Evolutionary conservation across 1,284 basidiomycete species (phyloP).

Genomic region (Termitomyces sp.): DNA sequence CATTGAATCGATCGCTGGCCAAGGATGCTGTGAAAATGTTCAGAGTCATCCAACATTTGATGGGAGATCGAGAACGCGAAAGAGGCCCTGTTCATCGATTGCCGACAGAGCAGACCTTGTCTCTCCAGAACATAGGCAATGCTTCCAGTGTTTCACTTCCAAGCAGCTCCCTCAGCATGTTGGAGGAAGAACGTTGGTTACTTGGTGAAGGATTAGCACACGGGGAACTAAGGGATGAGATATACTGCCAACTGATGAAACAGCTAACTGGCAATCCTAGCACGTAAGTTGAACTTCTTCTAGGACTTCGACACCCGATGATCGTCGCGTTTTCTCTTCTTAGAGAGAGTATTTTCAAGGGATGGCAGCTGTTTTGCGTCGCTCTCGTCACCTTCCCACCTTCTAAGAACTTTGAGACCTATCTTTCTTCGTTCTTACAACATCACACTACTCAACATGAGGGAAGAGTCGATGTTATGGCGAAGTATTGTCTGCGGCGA

Average conservation of each 20-base stretch:
- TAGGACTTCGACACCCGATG: neutral
- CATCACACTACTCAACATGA: slow-evolving; percentile 61
- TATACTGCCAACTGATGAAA: slow-evolving; percentile 89
- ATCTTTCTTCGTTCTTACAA: slow-evolving; percentile 74
- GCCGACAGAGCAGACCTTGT: slow-evolving; percentile 33
- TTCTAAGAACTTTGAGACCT: slow-evolving; percentile 84
- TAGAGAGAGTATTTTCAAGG: slow-evolving; percentile 80
- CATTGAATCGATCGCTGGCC: slow-evolving; percentile 59
- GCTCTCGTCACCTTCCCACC: slow-evolving; percentile 85
- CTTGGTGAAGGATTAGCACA: slow-evolving; percentile 72
- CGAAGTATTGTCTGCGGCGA: slow-evolving; percentile 77
- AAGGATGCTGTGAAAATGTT: slow-evolving; percentile 81
- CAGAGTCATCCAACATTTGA: slow-evolving; percentile 85
- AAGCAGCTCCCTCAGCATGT: slow-evolving; percentile 35
- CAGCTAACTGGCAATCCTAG: slow-evolving; percentile 81
- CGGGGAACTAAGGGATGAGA: slow-evolving; percentile 84
- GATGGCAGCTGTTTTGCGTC: slow-evolving; percentile 89
- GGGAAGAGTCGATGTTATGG: slow-evolving; percentile 81
- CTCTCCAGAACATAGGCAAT: slow-evolving; percentile 39
- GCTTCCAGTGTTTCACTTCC: slow-evolving; percentile 51
- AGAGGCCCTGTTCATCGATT: slow-evolving; percentile 40
- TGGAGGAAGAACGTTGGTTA: slow-evolving; percentile 86
- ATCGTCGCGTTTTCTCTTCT: slow-evolving; percentile 5
- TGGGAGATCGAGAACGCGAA: slow-evolving; percentile 84
- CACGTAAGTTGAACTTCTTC: slow-evolving; percentile 35